A percentile compares a stretch with the other conserved stretches of the same genome.
These are phyloP conservation scores for Sclerotinia subarctica DNA, from an alignment of 2,329 filamentous ascomycete species.

Conservation along the genomic window DNA sequence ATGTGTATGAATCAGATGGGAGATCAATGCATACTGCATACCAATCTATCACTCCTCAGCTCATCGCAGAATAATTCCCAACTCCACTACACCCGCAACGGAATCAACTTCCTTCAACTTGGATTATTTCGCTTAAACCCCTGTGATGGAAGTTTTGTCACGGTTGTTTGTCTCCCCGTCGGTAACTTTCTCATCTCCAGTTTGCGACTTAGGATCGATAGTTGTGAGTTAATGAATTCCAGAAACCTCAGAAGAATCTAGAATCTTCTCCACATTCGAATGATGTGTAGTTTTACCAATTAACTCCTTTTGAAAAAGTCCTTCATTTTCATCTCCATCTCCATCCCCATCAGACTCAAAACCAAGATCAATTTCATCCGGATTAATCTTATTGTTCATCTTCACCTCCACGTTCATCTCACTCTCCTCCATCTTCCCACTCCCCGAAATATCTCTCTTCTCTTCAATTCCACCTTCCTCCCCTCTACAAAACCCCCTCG, in stretches of 20 bases:
- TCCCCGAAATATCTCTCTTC: too few relatives aligned
- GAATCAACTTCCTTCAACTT: background rate
- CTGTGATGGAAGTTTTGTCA: background rate
- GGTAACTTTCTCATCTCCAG: background rate
- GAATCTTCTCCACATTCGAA: too few relatives aligned
- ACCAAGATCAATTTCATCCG: constrained; percentile 11
- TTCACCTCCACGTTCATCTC: background rate
- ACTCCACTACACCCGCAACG: too few relatives aligned
- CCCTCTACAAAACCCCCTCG: too few relatives aligned
- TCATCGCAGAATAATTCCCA: too few relatives aligned
- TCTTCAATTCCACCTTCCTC: background rate
- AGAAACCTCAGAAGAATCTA: background rate
- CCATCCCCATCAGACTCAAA: background rate
- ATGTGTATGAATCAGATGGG: too few relatives aligned
- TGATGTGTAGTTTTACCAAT: background rate
- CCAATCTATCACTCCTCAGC: too few relatives aligned
- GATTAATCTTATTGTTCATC: constrained; percentile 6
- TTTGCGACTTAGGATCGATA: too few relatives aligned
- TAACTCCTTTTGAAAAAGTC: background rate
- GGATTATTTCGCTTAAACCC: background rate
- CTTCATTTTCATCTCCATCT: background rate
- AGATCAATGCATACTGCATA: too few relatives aligned
- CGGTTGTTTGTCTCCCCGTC: background rate
- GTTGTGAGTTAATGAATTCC: background rate
- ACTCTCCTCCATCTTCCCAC: background rate